Evolutionary conservation across 73 alveolate species (phyloP), one percentile per base, ranked within the genome.

Genomic region (Durusdinium trenchii): DNA sequence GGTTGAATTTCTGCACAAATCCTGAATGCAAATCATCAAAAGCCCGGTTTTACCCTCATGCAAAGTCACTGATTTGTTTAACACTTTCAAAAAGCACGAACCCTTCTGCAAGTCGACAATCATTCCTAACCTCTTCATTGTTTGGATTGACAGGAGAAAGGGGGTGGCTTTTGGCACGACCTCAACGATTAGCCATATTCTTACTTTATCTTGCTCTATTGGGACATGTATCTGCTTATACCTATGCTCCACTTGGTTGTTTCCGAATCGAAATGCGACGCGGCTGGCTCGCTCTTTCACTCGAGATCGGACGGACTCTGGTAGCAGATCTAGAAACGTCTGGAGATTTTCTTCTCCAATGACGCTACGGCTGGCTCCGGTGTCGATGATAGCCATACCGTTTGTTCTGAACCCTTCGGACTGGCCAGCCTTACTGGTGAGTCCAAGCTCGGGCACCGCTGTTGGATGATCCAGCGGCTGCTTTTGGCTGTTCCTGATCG

Each of bases 61-160:
- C 4, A 60, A 60, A 1, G 73, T 23, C 73, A 60, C 1, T 2
- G 73, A 60, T 60, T 32, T 60, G 1, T 60, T 23, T 38, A 79
- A n/a, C 67, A 18, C 35, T 10, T 43, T 2, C 20, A 79, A 32
- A 23, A 23, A 30, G 43, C 62, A 43, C 6, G 32, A 0, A 0
- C 45, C 62, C 3, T 79, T 20, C 12, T 40, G 42, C 38, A 51
- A 32, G 45, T 79, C 67, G 1, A 79, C 0, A 14, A 45, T 23
- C 23, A 43, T 62, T n/a, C 90, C 90, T 45, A 79, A 43, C 64
- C 50, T 47, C 69, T 79, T 79, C 46, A 79, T 79, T 32, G 90
- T 43, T 1, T 36, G n/a, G 54, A 35, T 75, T 1, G 86, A 75
- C 20, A 75, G 48, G 38, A 75, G 57, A 2, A 75, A 75, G 3